Percentiles rank a stretch among this genome's conserved stretches.
phyloP scores from a whole-genome alignment of 768 basidiomycete genomes.

The Lactarius trivialis region DNA sequence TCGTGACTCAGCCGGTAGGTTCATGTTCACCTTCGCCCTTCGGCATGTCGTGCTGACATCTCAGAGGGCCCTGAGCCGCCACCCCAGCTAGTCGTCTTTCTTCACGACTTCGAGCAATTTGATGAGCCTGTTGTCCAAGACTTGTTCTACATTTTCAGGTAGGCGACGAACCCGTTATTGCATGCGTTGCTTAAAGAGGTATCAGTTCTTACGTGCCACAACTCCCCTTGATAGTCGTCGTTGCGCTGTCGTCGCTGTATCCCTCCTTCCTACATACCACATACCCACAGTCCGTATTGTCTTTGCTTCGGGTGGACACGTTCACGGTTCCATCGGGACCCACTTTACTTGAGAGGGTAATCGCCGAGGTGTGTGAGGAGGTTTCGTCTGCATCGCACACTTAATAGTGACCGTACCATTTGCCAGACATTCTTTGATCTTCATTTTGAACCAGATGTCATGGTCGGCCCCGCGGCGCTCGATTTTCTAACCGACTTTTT shows the following conservation, averaged over 20 bases:
- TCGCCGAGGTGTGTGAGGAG: conserved; percentile 41
- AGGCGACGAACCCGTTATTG: background rate
- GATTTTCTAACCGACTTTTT: conserved; percentile 54
- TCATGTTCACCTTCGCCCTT: background rate
- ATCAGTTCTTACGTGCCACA: conserved; percentile 44
- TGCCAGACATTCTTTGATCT: conserved; percentile 57
- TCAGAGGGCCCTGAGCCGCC: conserved; percentile 21
- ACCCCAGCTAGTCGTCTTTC: conserved; percentile 46
- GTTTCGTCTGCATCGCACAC: background rate
- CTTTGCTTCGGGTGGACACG: conserved; percentile 48
- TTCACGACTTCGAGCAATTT: conserved; percentile 74
- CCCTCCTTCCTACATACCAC: conserved; percentile 48
- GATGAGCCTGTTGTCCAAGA: conserved; percentile 59
- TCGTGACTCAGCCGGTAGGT: conserved; percentile 24
- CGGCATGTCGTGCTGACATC: conserved; percentile 13
- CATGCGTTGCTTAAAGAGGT: background rate
- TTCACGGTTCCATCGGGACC: conserved; percentile 45
- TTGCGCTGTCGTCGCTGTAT: conserved; percentile 52
- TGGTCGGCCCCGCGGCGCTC: conserved; percentile 53
- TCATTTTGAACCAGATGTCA: conserved; percentile 50
- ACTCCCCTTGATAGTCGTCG: conserved; percentile 59
- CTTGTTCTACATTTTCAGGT: conserved; percentile 69
- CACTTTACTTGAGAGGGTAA: conserved; percentile 44
- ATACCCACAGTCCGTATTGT: conserved; percentile 54
- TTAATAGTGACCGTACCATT: background rate